Evolutionary conservation across 108 stramenopile species (phyloP), one percentile per base, ranked within the genome.

Genomic region (Nitzschia putrida): DNA sequence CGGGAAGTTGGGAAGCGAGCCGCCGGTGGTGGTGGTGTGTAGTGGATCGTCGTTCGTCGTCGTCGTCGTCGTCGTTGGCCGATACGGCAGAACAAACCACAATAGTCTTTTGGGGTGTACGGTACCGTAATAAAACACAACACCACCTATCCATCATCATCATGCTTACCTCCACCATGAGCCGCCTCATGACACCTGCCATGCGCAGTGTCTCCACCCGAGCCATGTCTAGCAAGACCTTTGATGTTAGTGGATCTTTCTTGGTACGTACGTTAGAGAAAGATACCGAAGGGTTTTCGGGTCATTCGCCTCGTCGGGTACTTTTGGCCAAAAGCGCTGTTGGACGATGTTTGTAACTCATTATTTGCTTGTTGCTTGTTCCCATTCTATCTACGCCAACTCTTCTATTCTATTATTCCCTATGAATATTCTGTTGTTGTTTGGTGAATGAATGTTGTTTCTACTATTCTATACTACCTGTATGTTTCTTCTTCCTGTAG

Each of bases 221-320:
- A 43, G 23, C 51, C 54, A 68, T 68, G 67, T 68, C 67, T 11
- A 66, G 39, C 21, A 50, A 70, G 23, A 85, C 87, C 45, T 93
- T 93, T 72, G 92, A 93, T 66, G 57, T 93, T 4, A 75, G 85
- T 45, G 88, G 89, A 34, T 88, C 83, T 44, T 93, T 86, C 61
- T 80, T 88, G 74, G 84, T 85, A 52, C 11, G 72, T 69, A 7
- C 1, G 29, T 9, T 26, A n/a, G 8, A 7, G 18, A n/a, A 56
- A 44, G n/a, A 43, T 44, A 24, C 41, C 39, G 8, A 57, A 7
- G 8, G 26, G 9, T 51, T 14, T 38, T 29, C 1, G 21, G 45
- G 12, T 49, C 29, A 34, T 34, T 34, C 29, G 29, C 29, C 38
- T 34, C 53, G 25, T 44, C 34, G 14, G n/a, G 0, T 57, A 3